Evolutionary conservation across 2,329 filamentous ascomycete genomes (phyloP).

Genomic region (Neopestalotiopsis rosae): DNA sequence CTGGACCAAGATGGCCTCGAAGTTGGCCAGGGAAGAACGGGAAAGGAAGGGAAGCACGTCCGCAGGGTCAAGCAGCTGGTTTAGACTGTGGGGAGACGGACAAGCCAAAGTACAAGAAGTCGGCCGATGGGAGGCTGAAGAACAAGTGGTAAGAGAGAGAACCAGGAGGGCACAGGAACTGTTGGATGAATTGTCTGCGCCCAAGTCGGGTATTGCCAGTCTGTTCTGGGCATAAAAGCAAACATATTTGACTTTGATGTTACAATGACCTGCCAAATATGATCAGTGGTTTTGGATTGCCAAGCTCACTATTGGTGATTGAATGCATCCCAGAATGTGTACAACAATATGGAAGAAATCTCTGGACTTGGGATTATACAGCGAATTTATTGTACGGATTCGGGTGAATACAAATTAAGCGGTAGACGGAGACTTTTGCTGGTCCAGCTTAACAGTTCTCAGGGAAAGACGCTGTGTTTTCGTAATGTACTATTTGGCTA

Average conservation of each 20-base stretch:
- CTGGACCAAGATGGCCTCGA: conserved; percentile 81
- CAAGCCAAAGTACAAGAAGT: conserved; percentile 39
- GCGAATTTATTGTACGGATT: too few relatives aligned
- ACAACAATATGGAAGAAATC: too few relatives aligned
- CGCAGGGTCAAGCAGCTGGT: conserved; percentile 37
- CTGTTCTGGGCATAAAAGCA: conserved; percentile 46
- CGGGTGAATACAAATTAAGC: too few relatives aligned
- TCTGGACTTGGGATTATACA: too few relatives aligned
- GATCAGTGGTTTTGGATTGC: too few relatives aligned
- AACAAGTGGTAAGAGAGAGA: conserved; percentile 58
- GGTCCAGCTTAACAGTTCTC: too few relatives aligned
- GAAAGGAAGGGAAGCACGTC: conserved; percentile 37
- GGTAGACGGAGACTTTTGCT: too few relatives aligned
- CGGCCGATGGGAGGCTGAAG: conserved; percentile 60
- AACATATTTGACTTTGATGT: not conserved
- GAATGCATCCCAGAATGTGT: too few relatives aligned
- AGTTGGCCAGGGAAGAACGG: conserved; percentile 61
- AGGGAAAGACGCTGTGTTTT: too few relatives aligned
- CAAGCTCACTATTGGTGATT: too few relatives aligned
- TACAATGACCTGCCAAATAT: not conserved
- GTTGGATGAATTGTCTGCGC: conserved; percentile 52
- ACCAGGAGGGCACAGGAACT: conserved; percentile 56
- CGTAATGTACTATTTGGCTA: too few relatives aligned
- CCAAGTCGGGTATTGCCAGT: conserved; percentile 38
- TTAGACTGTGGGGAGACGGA: conserved; percentile 46